Evolutionary conservation across 1,139 yeast species (phyloP), one percentile per base, ranked within the genome.

Genomic region (Taiozyma onychis): DNA sequence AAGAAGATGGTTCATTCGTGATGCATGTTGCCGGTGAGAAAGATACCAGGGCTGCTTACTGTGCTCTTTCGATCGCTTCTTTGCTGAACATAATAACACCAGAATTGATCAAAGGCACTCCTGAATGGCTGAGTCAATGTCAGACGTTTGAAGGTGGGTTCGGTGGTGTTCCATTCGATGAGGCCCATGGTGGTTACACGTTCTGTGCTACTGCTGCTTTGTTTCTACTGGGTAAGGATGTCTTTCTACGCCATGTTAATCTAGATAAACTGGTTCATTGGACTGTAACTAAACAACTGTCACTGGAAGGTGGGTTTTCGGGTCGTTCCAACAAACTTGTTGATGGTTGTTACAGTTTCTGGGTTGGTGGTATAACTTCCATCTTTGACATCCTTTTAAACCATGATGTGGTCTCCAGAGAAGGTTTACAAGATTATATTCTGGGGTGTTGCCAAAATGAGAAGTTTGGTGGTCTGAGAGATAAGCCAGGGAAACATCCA

Each of bases 101-200:
- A 0, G 87, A 85, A 52, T 68, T 93, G n/a, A 58, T 69, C 1
- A 70, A 69, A 14, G 80, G 78, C 13, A 76, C 81, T 0, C 72
- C 73, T 1, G 76, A 75, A 11, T 93, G 91, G 83, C 59, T 93
- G n/a, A 59, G 70, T 0, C 58, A 64, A 11, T 89, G 97, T 60
- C 99, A 93, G 66, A 87, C 95, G 0, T 91, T 79, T 66, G 99
- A 95, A 68, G 99, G 99, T 26, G 99, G 99, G 0, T 88, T 91
- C 68, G 88, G 93, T 1, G 96, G 95, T 1, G 73, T 75, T 11
- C 91, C 96, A 0, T 63, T 57, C 32, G 84, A 88, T 47, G 99
- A 95, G 66, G 98, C 98, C 0, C 99, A 95, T 65, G 99, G 98
- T 2, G 99, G 99, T 0, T 93, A 93, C 66, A 82, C 98, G 0